Conservation (phyloP, 2,329 filamentous ascomycete species). For the Colletotrichum australisinense region DNA sequence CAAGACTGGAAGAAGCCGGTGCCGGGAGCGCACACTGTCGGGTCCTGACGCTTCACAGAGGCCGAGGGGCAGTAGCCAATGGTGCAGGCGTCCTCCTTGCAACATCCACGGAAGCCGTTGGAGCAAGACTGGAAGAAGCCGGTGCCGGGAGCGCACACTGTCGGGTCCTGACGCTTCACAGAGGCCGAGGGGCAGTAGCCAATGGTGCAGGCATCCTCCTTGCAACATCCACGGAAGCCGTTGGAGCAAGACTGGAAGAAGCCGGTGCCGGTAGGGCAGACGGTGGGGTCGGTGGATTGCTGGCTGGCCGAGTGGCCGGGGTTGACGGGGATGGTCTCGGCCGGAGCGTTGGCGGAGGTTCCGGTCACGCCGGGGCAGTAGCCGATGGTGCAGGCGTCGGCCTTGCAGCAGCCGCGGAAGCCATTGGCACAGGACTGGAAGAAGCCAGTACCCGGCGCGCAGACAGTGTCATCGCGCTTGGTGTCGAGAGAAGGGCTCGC, state of each 20-base stretch:
- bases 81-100: constrained; percentile 23
- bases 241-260: constrained; percentile 33
- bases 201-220: constrained; percentile 15
- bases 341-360: not conserved
- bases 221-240: constrained; percentile 34
- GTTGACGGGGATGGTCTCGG: not conserved
- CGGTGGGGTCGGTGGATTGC: constrained; percentile 10
- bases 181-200: not conserved
- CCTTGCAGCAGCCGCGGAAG: constrained; percentile 26
- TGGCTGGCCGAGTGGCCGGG: too few species aligned
- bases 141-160: constrained; percentile 12
- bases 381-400: constrained; percentile 26
- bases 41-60: not conserved
- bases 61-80: not conserved
- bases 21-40: constrained; percentile 13
- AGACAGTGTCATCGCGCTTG: constrained; percentile 15
- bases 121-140: constrained; percentile 32
- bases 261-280: constrained; percentile 23
- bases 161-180: constrained; percentile 6
- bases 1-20: constrained; percentile 30
- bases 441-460: constrained; percentile 17
- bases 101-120: constrained; percentile 34
- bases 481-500: not conserved
- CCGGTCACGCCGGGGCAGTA: constrained; percentile 27
- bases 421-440: constrained; percentile 30